Percentiles rank a stretch among this genome's conserved stretches.
These are phyloP conservation scores for Tripterygium wilfordii DNA, from an alignment of 177 flowering plant genomes.

Conservation along the genomic window DNA sequence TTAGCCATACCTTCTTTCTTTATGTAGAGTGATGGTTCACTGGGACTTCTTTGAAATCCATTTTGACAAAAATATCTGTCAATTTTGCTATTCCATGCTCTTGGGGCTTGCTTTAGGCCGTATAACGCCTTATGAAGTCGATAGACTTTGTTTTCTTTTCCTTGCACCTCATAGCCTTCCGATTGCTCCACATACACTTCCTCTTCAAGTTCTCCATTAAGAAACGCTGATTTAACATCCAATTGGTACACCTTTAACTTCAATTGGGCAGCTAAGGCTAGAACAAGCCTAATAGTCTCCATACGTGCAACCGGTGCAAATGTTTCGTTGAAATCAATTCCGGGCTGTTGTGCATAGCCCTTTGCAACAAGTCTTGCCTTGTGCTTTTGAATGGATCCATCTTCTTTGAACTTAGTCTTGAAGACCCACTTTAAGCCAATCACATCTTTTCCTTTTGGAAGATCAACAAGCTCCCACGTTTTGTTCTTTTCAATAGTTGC, in stretches of 20 bases:
- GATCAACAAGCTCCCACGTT: not conserved
- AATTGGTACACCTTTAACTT: not conserved
- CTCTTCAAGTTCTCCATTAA: no score
- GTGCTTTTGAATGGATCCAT: not conserved
- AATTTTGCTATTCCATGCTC: no score
- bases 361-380: not conserved
- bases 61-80: no score
- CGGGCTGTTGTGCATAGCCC: not conserved
- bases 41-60: no score
- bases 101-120: no score
- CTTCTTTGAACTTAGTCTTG: not conserved
- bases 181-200: no score
- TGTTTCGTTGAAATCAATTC: not conserved
- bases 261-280: not conserved
- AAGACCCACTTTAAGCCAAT: not conserved
- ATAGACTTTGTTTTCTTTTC: no score
- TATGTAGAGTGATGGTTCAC: no score
- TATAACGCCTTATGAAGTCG: no score
- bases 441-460: not conserved
- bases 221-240: not conserved
- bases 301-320: not conserved
- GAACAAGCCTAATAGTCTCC: not conserved
- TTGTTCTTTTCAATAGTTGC: not conserved
- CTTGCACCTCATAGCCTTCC: no score
- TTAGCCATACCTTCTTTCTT: not conserved